Conservation (phyloP, 257 asterid genomes). For the Penstemon davidsonii region DNA sequence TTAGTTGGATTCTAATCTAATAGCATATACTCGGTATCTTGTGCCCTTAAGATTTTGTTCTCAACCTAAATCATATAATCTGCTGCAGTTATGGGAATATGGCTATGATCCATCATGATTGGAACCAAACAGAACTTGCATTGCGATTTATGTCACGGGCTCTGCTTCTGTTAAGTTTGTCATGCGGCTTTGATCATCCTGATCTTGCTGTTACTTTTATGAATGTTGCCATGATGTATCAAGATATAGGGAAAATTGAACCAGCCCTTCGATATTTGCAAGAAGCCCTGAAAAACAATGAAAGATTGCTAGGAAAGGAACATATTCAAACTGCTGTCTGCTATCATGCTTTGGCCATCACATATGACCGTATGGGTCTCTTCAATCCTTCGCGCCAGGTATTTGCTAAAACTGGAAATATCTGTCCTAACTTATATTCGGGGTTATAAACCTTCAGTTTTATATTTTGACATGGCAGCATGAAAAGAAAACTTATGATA, state of each 20-base stretch:
- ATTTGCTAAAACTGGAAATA: conserved; percentile 20
- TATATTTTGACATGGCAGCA: conserved; percentile 55
- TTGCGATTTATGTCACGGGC: conserved; percentile 92
- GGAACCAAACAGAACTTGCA: conserved; percentile 93
- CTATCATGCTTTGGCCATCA: conserved; percentile 94
- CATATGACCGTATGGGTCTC: conserved; percentile 85
- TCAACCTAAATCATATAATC: not conserved
- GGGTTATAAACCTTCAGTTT: conserved; percentile 13
- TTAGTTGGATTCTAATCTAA: no score
- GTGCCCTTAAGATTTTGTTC: not conserved
- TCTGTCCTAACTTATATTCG: conserved; percentile 8
- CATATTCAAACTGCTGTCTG: conserved; percentile 98
- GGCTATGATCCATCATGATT: conserved; percentile 96
- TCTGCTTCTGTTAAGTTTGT: conserved; percentile 70
- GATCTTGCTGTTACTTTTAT: conserved; percentile 94
- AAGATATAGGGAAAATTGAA: conserved; percentile 83
- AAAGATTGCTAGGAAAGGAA: conserved; percentile 81
- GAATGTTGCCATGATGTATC: conserved; percentile 98
- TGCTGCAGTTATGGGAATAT: conserved; percentile 88
- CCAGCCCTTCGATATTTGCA: conserved; percentile 91
- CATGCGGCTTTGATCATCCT: conserved; percentile 96
- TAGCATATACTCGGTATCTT: no score
- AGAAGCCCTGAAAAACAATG: conserved; percentile 89
- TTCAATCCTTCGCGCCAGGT: conserved; percentile 94
- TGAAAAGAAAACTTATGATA: conserved; percentile 89